Percentiles rank a stretch among this genome's conserved stretches.
These are phyloP conservation scores for Huntiella moniliformis DNA, from an alignment of 2,329 filamentous ascomycete species.

Conservation along the genomic window DNA sequence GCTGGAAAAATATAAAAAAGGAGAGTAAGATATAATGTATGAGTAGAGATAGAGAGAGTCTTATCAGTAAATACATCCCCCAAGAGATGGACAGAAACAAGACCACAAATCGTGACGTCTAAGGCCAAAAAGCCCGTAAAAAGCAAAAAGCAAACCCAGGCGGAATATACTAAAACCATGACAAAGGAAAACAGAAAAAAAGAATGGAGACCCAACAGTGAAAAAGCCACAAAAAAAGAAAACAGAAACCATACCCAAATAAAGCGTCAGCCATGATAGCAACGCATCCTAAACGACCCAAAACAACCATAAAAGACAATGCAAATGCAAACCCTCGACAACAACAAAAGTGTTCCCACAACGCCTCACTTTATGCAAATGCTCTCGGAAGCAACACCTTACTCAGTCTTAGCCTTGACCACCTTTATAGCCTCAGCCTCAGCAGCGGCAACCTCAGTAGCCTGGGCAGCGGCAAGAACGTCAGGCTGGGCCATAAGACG, in stretches of 20 bases:
- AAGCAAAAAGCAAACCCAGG: not conserved
- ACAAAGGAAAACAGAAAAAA: slow-evolving; percentile 1
- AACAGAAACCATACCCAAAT: not conserved
- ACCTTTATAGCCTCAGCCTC: slow-evolving; percentile 11
- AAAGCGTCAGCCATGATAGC: not conserved
- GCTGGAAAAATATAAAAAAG: not conserved
- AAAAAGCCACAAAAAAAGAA: not conserved
- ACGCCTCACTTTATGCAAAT: not conserved
- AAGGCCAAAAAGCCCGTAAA: slow-evolving; percentile 9
- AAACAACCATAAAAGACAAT: not conserved
- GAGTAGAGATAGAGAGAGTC: too few relatives aligned
- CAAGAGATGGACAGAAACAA: not conserved
- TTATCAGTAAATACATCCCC: slow-evolving; percentile 2
- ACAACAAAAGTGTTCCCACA: not conserved
- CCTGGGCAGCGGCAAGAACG: slow-evolving; percentile 33
- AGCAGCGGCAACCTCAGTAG: slow-evolving; percentile 17
- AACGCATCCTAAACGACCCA: not conserved
- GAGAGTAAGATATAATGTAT: too few relatives aligned
- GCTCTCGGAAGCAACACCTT: slow-evolving; percentile 9
- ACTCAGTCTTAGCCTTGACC: slow-evolving; percentile 17
- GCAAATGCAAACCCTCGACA: not conserved
- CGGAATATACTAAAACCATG: not conserved
- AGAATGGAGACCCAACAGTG: not conserved
- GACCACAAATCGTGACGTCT: slow-evolving; percentile 9
- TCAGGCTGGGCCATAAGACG: slow-evolving; percentile 34